Conservation (phyloP, 495 filamentous ascomycete species). For the Penicillium argentinense region DNA sequence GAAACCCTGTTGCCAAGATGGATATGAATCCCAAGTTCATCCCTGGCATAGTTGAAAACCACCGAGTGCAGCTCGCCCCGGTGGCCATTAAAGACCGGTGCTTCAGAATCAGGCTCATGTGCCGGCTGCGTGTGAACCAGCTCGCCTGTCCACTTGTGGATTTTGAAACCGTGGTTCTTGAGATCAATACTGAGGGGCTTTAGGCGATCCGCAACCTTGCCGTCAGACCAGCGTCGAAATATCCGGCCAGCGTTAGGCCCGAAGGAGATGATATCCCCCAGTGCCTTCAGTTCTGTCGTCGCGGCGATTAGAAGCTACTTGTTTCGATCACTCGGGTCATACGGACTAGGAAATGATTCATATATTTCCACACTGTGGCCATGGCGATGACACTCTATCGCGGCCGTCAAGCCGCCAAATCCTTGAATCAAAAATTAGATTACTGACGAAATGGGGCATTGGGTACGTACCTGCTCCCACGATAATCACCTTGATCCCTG, state of each 20-base stretch:
- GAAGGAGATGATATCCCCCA: constrained; percentile 66
- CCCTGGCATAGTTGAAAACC: constrained; percentile 53
- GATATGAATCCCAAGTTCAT: constrained; percentile 56
- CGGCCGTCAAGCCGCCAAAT: constrained; percentile 61
- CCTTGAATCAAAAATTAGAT: constrained; percentile 29
- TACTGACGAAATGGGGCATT: too few species aligned
- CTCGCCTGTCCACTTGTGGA: constrained; percentile 58
- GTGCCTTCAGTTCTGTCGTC: constrained; percentile 51
- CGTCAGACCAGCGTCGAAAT: constrained; percentile 49
- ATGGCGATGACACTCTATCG: constrained; percentile 64
- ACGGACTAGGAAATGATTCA: constrained; percentile 49
- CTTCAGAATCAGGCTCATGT: constrained; percentile 42
- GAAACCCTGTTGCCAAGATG: constrained; percentile 51
- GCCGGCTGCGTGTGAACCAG: constrained; percentile 55
- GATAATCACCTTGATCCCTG: constrained; percentile 59
- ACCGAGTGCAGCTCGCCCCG: constrained; percentile 59
- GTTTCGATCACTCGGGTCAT: too few species aligned
- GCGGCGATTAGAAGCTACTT: too few species aligned
- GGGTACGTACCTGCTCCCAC: constrained; percentile 46
- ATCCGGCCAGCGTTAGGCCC: constrained; percentile 60
- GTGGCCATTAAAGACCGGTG: constrained; percentile 61
- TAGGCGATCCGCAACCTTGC: constrained; percentile 45
- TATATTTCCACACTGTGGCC: constrained; percentile 63
- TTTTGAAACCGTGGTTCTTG: constrained; percentile 52
- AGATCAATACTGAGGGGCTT: constrained; percentile 53